These are phyloP conservation scores for Globisporangium nagaii DNA, from an alignment of 352 stramenopile species.

Conservation along the genomic window DNA sequence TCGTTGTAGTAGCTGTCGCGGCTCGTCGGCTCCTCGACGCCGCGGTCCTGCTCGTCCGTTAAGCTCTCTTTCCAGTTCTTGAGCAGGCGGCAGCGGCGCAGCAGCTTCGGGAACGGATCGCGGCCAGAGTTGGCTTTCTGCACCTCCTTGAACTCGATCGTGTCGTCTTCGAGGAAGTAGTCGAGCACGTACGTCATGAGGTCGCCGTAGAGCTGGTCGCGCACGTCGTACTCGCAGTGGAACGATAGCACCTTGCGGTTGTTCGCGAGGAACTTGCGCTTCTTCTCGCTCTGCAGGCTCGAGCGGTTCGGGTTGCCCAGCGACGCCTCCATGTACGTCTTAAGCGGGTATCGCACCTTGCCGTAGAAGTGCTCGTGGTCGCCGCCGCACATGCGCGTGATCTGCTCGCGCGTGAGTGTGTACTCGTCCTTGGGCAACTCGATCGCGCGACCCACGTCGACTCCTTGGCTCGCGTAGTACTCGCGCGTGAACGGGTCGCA, in stretches of 20 bases:
- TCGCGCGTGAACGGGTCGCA: slow-evolving; percentile 70
- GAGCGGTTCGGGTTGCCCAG: slow-evolving; percentile 69
- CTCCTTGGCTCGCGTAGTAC: slow-evolving; percentile 40
- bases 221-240: slow-evolving; percentile 81
- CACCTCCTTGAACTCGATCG: slow-evolving; percentile 86
- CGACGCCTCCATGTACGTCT: slow-evolving; percentile 82
- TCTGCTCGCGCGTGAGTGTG: slow-evolving; percentile 71
- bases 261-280: slow-evolving; percentile 84
- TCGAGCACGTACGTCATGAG: slow-evolving; percentile 75
- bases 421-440: slow-evolving; percentile 80
- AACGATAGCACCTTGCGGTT: slow-evolving; percentile 86
- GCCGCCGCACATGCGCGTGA: slow-evolving; percentile 63
- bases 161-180: slow-evolving; percentile 88
- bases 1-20: slow-evolving; percentile 70
- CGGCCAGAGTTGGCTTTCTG: slow-evolving; percentile 73
- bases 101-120: slow-evolving; percentile 72
- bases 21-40: slow-evolving; percentile 61
- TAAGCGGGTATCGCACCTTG: slow-evolving; percentile 71
- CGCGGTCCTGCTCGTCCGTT: slow-evolving; percentile 65
- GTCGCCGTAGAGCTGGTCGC: slow-evolving; percentile 73
- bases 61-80: slow-evolving; percentile 67
- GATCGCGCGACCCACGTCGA: slow-evolving; percentile 42
- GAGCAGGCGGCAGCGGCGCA: slow-evolving; percentile 55
- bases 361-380: slow-evolving; percentile 73
- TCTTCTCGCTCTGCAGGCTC: slow-evolving; percentile 63